Conservation (phyloP, 78 protist species). For the Acrasis kona region DNA sequence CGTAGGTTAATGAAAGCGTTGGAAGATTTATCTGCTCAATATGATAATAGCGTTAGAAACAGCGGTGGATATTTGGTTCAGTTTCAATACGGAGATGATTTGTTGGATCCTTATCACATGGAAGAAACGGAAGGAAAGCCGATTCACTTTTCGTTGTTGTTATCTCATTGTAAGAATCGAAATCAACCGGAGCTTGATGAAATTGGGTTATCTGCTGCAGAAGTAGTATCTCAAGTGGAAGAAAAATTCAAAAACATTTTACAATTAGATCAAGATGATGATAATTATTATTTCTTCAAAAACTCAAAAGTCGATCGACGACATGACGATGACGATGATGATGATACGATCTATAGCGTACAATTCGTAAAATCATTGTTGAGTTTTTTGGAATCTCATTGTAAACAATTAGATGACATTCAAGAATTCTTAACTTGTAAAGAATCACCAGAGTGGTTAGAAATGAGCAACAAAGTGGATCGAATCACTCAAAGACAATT, state of each 20-base stretch:
- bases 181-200: not conserved
- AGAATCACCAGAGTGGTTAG: not conserved
- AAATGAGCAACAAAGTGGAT: not conserved
- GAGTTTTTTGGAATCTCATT: not conserved
- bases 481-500: not conserved
- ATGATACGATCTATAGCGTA: not conserved
- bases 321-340: not conserved
- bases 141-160: not conserved
- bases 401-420: not conserved
- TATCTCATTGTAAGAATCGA: not conserved
- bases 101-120: constrained; percentile 72
- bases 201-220: not conserved
- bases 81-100: constrained; percentile 97
- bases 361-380: not conserved
- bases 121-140: constrained; percentile 18
- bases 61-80: constrained; percentile 39
- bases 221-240: too few relatives aligned
- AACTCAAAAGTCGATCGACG: too few relatives aligned
- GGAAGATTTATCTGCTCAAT: constrained; percentile 86
- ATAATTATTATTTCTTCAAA: too few relatives aligned
- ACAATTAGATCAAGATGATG: too few relatives aligned
- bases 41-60: constrained; percentile 90
- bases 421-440: not conserved
- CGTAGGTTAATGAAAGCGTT: constrained; percentile 79
- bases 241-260: too few relatives aligned